Percentiles rank a stretch among this genome's conserved stretches.
These are phyloP conservation scores for Epichloe uncinata DNA, from an alignment of 2,329 filamentous ascomycete species.

Conservation along the genomic window DNA sequence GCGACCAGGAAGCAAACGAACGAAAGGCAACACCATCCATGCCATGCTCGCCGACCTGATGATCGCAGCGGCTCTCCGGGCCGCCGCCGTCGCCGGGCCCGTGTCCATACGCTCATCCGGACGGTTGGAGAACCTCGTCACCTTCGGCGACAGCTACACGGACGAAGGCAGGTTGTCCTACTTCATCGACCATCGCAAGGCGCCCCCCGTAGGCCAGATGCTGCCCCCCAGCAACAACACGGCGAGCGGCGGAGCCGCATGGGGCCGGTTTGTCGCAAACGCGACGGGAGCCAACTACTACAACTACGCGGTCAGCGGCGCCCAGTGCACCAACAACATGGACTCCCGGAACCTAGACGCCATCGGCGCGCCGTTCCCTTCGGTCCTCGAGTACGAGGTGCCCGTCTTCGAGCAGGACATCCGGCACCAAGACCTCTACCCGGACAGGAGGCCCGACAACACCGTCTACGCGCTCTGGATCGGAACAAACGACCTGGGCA, in stretches of 20 bases:
- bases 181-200: slow-evolving; percentile 44
- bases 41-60: neutral
- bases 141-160: slow-evolving; percentile 66
- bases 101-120: neutral
- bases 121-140: slow-evolving; percentile 39
- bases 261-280: slow-evolving; percentile 53
- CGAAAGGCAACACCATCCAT: neutral
- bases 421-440: slow-evolving; percentile 25
- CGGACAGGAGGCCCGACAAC: slow-evolving; percentile 34
- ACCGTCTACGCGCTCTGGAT: slow-evolving; percentile 71
- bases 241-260: slow-evolving; percentile 51
- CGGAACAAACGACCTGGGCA: slow-evolving; percentile 67
- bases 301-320: slow-evolving; percentile 62
- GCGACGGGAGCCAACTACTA: slow-evolving; percentile 42
- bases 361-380: slow-evolving; percentile 45
- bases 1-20: neutral
- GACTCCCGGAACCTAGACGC: slow-evolving; percentile 36
- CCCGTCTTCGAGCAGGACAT: slow-evolving; percentile 41
- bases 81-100: neutral
- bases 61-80: neutral
- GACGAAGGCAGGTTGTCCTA: slow-evolving; percentile 57
- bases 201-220: slow-evolving; percentile 50
- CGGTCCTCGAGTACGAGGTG: slow-evolving; percentile 48
- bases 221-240: slow-evolving; percentile 37
- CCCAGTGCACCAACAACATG: slow-evolving; percentile 58